Evolutionary conservation across 2,329 filamentous ascomycete genomes (phyloP).

Genomic region (Keithomyces neogunnii): DNA sequence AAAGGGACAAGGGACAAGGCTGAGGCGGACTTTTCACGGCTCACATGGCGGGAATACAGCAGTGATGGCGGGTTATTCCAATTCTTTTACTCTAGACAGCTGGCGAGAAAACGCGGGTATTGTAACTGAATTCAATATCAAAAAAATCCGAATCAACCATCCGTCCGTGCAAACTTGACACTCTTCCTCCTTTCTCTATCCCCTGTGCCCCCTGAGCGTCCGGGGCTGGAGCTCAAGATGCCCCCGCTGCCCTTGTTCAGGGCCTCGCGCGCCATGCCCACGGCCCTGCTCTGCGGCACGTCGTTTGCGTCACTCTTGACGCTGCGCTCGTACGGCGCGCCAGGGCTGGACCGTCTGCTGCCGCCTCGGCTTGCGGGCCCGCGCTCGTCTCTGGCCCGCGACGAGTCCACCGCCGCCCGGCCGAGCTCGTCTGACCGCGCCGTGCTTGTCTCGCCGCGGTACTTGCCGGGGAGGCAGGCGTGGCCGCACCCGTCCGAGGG

Average conservation of each 20-base stretch:
- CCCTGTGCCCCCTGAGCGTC: slow-evolving; percentile 22
- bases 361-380: slow-evolving; percentile 11
- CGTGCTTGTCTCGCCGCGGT: slow-evolving; percentile 38
- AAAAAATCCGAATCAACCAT: background rate
- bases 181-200: slow-evolving; percentile 53
- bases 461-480: slow-evolving; percentile 50
- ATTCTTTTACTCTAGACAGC: too few species aligned
- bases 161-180: slow-evolving; percentile 49
- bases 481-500: slow-evolving; percentile 59
- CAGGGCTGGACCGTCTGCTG: slow-evolving; percentile 17
- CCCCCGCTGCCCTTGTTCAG: slow-evolving; percentile 27
- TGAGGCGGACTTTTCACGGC: too few species aligned
- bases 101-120: background rate
- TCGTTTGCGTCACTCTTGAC: slow-evolving; percentile 42
- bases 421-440: slow-evolving; percentile 43
- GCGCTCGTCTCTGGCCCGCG: slow-evolving; percentile 17
- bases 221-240: slow-evolving; percentile 44
- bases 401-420: slow-evolving; percentile 35
- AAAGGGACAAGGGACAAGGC: too few species aligned
- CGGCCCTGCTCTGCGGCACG: slow-evolving; percentile 50
- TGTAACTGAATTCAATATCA: background rate
- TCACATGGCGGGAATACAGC: too few species aligned
- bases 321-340: slow-evolving; percentile 7
- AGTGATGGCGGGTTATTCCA: too few species aligned
- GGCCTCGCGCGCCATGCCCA: slow-evolving; percentile 49